These are phyloP conservation scores for Diaporthe sp. DNA, from an alignment of 2,329 filamentous ascomycete genomes.

Conservation along the genomic window DNA sequence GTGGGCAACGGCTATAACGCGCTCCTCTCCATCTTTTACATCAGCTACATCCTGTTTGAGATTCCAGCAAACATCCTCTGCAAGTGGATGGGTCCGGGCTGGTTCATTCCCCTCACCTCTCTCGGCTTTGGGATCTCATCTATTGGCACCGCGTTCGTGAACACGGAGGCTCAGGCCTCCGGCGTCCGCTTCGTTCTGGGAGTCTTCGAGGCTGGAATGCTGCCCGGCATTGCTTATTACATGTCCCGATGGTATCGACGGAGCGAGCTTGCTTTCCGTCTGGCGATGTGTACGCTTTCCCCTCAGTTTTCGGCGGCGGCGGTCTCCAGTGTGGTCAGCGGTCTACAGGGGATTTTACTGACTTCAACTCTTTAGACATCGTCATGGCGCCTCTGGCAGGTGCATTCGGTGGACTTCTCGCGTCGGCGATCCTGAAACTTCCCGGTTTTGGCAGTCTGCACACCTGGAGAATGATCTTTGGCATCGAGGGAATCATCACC, in stretches of 20 bases:
- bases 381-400: constrained; percentile 74
- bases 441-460: constrained; percentile 67
- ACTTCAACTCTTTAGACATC: constrained; percentile 58
- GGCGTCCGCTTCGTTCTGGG: constrained; percentile 77
- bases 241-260: constrained; percentile 74
- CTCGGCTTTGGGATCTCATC: constrained; percentile 74
- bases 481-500: constrained; percentile 74
- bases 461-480: constrained; percentile 78
- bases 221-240: constrained; percentile 82
- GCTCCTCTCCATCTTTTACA: constrained; percentile 77
- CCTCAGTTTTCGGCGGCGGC: too few relatives aligned
- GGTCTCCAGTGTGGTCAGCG: not conserved
- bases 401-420: constrained; percentile 74
- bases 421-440: constrained; percentile 69
- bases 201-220: constrained; percentile 79
- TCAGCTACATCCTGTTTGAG: constrained; percentile 80
- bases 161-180: constrained; percentile 61
- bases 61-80: constrained; percentile 77
- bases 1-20: constrained; percentile 76
- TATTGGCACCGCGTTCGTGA: constrained; percentile 74
- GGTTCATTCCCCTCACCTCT: constrained; percentile 75
- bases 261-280: constrained; percentile 69
- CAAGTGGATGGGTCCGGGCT: constrained; percentile 79
- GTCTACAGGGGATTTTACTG: not conserved
- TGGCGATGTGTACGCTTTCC: constrained; percentile 56